phyloP scores from a whole-genome alignment of 1,284 basidiomycete genomes.

The Cerioporus squamosus region DNA sequence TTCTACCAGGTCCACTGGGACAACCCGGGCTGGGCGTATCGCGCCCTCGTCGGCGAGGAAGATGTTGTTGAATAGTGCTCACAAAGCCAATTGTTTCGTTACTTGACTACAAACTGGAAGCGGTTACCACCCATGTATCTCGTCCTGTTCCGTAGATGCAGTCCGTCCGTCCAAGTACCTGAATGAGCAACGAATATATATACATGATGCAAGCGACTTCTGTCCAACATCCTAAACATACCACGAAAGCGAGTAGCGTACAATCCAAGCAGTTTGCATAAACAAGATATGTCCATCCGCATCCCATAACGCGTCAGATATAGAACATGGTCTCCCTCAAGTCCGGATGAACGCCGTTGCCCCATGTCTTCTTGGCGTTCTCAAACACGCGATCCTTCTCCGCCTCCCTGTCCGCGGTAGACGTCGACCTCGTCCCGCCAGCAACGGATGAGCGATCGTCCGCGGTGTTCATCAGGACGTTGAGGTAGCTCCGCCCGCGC shows the following conservation, averaged over 20 bases:
- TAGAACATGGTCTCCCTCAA: conserved; percentile 74
- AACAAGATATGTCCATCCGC: too few species aligned
- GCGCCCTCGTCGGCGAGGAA: conserved; percentile 2
- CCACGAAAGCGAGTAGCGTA: too few species aligned
- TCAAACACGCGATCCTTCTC: conserved; percentile 52
- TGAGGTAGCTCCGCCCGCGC: conserved; percentile 70
- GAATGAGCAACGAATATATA: too few species aligned
- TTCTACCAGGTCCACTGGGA: conserved; percentile 8
- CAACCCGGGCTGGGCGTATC: conserved; percentile 2
- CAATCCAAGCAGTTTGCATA: too few species aligned
- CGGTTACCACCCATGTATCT: too few species aligned
- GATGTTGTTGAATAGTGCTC: neutral
- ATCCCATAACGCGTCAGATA: conserved; percentile 42
- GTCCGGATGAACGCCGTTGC: conserved; percentile 61
- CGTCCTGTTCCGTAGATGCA: too few species aligned
- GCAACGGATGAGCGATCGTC: conserved; percentile 32
- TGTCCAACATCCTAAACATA: too few species aligned
- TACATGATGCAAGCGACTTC: too few species aligned
- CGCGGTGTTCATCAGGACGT: conserved; percentile 60
- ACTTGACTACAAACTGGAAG: too few species aligned
- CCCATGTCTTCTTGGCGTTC: conserved; percentile 61
- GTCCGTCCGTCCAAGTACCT: too few species aligned
- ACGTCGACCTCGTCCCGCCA: conserved; percentile 22
- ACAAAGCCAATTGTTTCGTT: too few species aligned
- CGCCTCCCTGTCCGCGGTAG: conserved; percentile 36